phyloP scores from a whole-genome alignment of 495 filamentous ascomycete genomes.

The Aspergillus biplanus region DNA sequence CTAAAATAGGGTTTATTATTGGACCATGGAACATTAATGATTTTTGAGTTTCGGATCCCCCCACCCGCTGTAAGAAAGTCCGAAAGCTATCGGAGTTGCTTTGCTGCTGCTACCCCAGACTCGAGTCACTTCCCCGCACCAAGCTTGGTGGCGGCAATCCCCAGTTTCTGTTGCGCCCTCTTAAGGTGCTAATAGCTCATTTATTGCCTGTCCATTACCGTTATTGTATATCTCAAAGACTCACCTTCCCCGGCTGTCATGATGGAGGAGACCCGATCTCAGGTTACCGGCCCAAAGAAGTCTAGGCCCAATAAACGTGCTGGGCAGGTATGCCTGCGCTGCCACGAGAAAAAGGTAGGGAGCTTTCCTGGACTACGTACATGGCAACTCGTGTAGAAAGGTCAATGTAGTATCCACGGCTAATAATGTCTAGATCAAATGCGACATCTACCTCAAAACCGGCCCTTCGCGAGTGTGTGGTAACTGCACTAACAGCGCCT shows the following conservation, averaged over 20 bases:
- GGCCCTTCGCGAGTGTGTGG: neutral
- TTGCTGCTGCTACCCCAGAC: no score
- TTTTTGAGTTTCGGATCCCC: no score
- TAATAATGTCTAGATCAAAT: slow-evolving; percentile 1
- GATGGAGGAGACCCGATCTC: neutral
- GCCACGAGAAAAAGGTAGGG: slow-evolving; percentile 2
- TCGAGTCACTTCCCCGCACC: no score
- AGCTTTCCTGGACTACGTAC: neutral
- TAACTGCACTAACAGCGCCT: neutral
- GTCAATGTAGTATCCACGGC: neutral
- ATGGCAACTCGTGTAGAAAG: neutral
- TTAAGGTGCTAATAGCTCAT: no score
- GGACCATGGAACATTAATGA: no score
- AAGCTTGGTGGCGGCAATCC: no score
- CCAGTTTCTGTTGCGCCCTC: no score
- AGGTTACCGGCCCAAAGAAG: neutral
- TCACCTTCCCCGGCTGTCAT: neutral
- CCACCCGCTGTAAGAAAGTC: no score
- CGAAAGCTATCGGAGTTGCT: no score
- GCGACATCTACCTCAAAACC: neutral
- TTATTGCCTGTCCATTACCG: no score
- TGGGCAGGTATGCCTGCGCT: slow-evolving; percentile 6
- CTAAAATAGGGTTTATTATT: no score
- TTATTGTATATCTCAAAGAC: no score
- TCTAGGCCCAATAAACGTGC: slow-evolving; percentile 2